A percentile compares a stretch with the other conserved stretches of the same genome.
These are phyloP conservation scores for Begonia fuchsioides DNA, from an alignment of 306 rosid species.

Conservation along the genomic window DNA sequence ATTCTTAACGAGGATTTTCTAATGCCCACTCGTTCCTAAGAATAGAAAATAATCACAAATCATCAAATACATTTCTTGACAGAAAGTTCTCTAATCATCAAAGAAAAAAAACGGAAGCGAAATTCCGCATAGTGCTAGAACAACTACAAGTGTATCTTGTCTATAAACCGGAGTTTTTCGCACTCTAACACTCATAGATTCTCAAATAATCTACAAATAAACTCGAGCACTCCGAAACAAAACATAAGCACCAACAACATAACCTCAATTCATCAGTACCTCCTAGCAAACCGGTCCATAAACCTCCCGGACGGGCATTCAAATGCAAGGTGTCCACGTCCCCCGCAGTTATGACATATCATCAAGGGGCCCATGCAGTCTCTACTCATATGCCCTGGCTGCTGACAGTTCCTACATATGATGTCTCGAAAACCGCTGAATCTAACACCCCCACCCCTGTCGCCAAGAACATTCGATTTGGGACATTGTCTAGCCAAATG, in stretches of 20 bases:
- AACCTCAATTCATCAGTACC: conserved; percentile 46
- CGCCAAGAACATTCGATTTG: conserved; percentile 40
- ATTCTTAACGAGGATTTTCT: no score
- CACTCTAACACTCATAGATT: no score
- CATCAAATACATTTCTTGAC: no score
- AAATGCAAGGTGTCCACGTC: conserved; percentile 95
- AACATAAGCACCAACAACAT: not conserved
- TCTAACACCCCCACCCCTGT: conserved; percentile 30
- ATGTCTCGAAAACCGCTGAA: conserved; percentile 48
- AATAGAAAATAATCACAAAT: no score
- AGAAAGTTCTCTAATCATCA: no score
- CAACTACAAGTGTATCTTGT: no score
- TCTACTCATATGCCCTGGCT: conserved; percentile 88
- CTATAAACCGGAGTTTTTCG: no score
- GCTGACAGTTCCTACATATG: conserved; percentile 88
- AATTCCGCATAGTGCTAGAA: no score
- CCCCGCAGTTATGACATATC: conserved; percentile 97
- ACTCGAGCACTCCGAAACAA: no score
- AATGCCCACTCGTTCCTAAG: no score
- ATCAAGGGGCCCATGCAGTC: conserved; percentile 94
- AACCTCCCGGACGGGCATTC: conserved; percentile 96
- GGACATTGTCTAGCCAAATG: conserved; percentile 91
- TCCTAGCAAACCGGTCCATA: conserved; percentile 81
- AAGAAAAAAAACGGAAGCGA: no score
- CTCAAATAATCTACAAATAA: no score